Conservation (phyloP, 768 basidiomycete species). For the Kwoniella pini region DNA sequence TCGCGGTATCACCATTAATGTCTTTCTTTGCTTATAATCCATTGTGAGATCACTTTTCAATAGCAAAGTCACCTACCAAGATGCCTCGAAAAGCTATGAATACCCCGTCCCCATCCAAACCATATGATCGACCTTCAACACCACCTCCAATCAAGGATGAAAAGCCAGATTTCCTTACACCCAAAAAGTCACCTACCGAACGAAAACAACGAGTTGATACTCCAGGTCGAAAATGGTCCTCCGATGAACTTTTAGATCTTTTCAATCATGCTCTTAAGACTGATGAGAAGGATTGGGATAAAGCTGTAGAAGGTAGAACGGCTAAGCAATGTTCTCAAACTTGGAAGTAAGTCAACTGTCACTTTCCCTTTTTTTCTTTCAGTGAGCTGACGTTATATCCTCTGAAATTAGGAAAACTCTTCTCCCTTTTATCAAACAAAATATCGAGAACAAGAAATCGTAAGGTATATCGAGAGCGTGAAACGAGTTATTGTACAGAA, state of each 20-base stretch:
- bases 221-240: slow-evolving; percentile 7
- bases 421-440: not conserved
- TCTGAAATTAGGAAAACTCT: not conserved
- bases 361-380: not conserved
- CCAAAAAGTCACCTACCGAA: not conserved
- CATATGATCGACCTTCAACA: not conserved
- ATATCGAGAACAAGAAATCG: not conserved
- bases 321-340: slow-evolving; percentile 19
- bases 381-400: slow-evolving; percentile 4
- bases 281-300: slow-evolving; percentile 10
- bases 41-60: not conserved
- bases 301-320: slow-evolving; percentile 20
- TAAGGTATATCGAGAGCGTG: not conserved
- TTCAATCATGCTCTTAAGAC: slow-evolving; percentile 18
- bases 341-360: slow-evolving; percentile 22
- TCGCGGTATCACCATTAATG: too few species aligned
- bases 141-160: not conserved
- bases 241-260: slow-evolving; percentile 15
- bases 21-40: too few species aligned
- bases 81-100: not conserved
- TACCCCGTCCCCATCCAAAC: not conserved
- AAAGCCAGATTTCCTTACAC: not conserved
- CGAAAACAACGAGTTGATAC: not conserved
- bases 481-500: too few species aligned
- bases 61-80: not conserved